Evolutionary conservation across 495 filamentous ascomycete species (phyloP).

Genomic region (Extremus antarcticus): DNA sequence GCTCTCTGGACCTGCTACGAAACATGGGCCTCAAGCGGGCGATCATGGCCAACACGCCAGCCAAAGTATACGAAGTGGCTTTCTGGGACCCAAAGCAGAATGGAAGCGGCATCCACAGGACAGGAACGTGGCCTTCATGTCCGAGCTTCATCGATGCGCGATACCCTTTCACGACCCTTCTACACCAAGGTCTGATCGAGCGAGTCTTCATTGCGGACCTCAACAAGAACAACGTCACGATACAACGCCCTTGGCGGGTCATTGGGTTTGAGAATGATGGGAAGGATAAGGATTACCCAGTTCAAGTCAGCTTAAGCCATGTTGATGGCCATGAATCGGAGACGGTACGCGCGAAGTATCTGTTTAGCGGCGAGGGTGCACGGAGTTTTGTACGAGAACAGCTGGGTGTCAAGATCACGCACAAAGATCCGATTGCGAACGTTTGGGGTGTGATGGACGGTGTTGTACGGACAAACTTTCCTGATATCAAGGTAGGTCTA

Average conservation of each 20-base stretch:
- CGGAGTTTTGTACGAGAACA: slow-evolving; percentile 51
- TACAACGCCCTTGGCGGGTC: slow-evolving; percentile 56
- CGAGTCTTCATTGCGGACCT: slow-evolving; percentile 53
- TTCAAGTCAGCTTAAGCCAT: slow-evolving; percentile 62
- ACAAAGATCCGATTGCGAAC: slow-evolving; percentile 54
- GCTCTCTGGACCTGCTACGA: slow-evolving; percentile 56
- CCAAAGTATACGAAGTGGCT: slow-evolving; percentile 56
- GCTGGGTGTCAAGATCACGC: slow-evolving; percentile 46
- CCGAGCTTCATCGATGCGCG: slow-evolving; percentile 55
- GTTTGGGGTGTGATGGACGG: slow-evolving; percentile 39
- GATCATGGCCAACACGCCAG: slow-evolving; percentile 54
- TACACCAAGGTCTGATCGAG: slow-evolving; percentile 58
- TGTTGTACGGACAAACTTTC: slow-evolving; percentile 35
- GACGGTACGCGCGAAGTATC: slow-evolving; percentile 52
- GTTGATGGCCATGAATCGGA: slow-evolving; percentile 60
- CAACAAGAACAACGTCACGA: slow-evolving; percentile 44
- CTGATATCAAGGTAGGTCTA: slow-evolving; percentile 36
- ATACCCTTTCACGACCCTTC: slow-evolving; percentile 54
- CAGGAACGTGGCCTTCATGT: slow-evolving; percentile 53
- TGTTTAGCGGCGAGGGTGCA: slow-evolving; percentile 57
- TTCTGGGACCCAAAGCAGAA: slow-evolving; percentile 50
- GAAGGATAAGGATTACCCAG: slow-evolving; percentile 44
- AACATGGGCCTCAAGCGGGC: slow-evolving; percentile 56
- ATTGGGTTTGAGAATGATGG: slow-evolving; percentile 50
- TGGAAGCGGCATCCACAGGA: slow-evolving; percentile 45